Evolutionary conservation across 2,329 filamentous ascomycete species (phyloP), one percentile per base, ranked within the genome.

Genomic region (Fusarium beomiforme): DNA sequence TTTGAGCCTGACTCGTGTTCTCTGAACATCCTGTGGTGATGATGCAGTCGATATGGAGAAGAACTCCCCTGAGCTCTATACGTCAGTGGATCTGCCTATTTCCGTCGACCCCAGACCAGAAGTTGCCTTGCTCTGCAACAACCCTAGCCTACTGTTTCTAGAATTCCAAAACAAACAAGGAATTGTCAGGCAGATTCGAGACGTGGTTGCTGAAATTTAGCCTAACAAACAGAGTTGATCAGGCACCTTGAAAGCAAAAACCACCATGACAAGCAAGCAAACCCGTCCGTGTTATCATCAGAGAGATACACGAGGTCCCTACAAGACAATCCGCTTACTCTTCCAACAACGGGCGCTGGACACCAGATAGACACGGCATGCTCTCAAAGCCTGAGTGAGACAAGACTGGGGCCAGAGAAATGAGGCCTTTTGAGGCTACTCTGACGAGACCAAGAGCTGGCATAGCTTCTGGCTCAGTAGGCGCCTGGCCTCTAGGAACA

Each of bases 371-470:
- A 47, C 33, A 50, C 64, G 51, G 59, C 42, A 59, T 33, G 36
- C 51, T 19, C 33, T 43, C n/a, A 23, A 29, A 41, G 26, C 17
- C 19, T 41, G 23, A 56, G 47, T 41, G 23, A 56, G 47, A 50
- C 37, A 62, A 34, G 49, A 41, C 59, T 41, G 44, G 59, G 59
- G 37, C 23, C 23, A 43, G 41, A 41, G 50, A 67, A 70, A 72
- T 72, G 69, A 72, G 69, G 69, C 61, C 65, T 70, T 72, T 60
- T 46, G 46, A 55, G 61, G 61, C 46, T 54, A 26, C 41, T 66
- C 65, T 70, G 64, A 59, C 59, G 69, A 61, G 31, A 58, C 44
- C 43, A 36, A 64, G 67, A 44, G 46, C 59, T 46, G 41, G 29
- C 43, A 36, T 44, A 54, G 41, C 54, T 56, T 39, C 39, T 26